Evolutionary conservation across 2,329 filamentous ascomycete genomes (phyloP).

Genomic region (Pseudopyrenochaeta lycopersici): DNA sequence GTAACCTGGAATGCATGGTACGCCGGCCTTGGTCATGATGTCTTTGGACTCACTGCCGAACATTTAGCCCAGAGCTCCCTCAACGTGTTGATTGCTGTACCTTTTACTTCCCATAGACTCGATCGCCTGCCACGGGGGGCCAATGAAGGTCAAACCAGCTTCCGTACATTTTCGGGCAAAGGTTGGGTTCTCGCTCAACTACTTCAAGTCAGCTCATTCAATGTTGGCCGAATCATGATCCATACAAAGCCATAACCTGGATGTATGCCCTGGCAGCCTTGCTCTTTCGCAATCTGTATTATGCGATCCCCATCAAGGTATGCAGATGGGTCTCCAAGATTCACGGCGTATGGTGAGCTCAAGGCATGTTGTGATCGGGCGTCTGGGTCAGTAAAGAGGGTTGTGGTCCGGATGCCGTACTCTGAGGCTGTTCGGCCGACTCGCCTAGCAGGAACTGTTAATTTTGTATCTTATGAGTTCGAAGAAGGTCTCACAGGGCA

Average conservation of each 20-base stretch:
- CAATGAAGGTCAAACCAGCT: conserved; percentile 93
- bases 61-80: conserved; percentile 13
- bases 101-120: conserved; percentile 92
- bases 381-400: conserved; percentile 94
- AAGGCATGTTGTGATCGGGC: conserved; percentile 86
- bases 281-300: conserved; percentile 83
- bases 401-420: conserved; percentile 91
- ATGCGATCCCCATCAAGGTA: conserved; percentile 96
- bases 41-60: conserved; percentile 77
- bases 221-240: too few relatives aligned
- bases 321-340: conserved; percentile 81
- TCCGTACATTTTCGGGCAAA: conserved; percentile 86
- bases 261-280: conserved; percentile 90
- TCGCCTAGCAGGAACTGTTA: conserved; percentile 60
- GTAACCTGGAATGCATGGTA: conserved; percentile 96
- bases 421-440: conserved; percentile 87
- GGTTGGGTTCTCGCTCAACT: conserved; percentile 86
- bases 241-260: conserved; percentile 88
- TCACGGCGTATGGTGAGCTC: conserved; percentile 82
- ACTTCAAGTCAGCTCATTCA: neutral
- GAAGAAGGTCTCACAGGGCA: conserved; percentile 67
- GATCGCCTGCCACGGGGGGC: conserved; percentile 80
- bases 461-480: neutral
- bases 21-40: conserved; percentile 94
- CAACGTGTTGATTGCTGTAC: conserved; percentile 36